These are phyloP conservation scores for Xylariaceae sp. DNA, from an alignment of 2,329 filamentous ascomycete species.

Conservation along the genomic window DNA sequence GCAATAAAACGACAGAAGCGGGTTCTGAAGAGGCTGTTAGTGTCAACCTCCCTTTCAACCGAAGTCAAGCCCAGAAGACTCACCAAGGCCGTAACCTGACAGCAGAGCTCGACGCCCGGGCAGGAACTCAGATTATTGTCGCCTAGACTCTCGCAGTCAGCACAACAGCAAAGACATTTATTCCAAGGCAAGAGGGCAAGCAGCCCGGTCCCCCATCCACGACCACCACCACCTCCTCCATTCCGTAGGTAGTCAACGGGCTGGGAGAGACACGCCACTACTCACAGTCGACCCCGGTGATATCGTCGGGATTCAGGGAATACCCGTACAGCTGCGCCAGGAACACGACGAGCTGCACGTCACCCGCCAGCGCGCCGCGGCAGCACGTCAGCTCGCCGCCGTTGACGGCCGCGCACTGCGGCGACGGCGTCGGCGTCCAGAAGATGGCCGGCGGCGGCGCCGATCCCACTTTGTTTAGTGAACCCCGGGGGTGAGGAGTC, in stretches of 20 bases:
- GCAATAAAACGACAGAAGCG: constrained; percentile 23
- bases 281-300: constrained; percentile 25
- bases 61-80: constrained; percentile 9
- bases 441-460: constrained; percentile 20
- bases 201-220: too few species aligned
- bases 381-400: constrained; percentile 23
- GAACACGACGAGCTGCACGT: constrained; percentile 20
- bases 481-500: too few species aligned
- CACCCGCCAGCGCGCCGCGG: constrained; percentile 19
- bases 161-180: too few species aligned
- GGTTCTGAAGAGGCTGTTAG: constrained; percentile 15
- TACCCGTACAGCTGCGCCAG: constrained; percentile 23
- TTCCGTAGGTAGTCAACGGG: too few species aligned
- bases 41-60: too few species aligned
- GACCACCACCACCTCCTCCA: too few species aligned
- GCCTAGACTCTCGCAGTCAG: too few species aligned
- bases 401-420: constrained; percentile 21
- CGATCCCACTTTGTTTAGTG: too few species aligned
- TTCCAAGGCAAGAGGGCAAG: too few species aligned
- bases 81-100: constrained; percentile 23
- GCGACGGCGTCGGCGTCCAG: constrained; percentile 18
- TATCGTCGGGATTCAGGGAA: constrained; percentile 21
- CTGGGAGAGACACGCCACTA: constrained; percentile 2
- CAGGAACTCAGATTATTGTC: constrained; percentile 16
- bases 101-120: constrained; percentile 24